These are phyloP conservation scores for Trichoderma sp. DNA, from an alignment of 2,329 filamentous ascomycete genomes.

Conservation along the genomic window DNA sequence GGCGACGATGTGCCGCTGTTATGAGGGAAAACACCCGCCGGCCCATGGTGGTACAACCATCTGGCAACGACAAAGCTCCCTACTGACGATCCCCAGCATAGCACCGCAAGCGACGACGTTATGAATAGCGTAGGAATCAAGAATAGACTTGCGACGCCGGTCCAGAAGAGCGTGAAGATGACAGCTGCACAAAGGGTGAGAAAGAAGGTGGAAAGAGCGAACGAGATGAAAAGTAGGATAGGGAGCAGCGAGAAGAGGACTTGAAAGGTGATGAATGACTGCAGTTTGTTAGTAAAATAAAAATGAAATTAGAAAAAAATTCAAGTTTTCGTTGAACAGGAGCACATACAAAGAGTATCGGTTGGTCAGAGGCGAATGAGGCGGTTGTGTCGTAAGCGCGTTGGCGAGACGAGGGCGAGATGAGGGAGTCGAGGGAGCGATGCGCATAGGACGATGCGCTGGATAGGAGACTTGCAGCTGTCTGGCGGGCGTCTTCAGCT, in stretches of 20 bases:
- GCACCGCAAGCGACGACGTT: conserved; percentile 61
- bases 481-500: background rate
- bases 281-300: background rate
- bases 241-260: conserved; percentile 66
- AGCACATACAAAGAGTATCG: conserved; percentile 66
- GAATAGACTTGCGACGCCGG: conserved; percentile 65
- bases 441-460: conserved; percentile 44
- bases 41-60: conserved; percentile 47
- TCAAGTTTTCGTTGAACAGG: background rate
- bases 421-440: conserved; percentile 50
- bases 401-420: conserved; percentile 63
- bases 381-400: conserved; percentile 55
- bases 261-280: conserved; percentile 68
- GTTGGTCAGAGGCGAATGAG: conserved; percentile 62
- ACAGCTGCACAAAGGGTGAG: conserved; percentile 64
- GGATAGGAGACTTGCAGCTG: background rate
- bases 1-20: background rate
- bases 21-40: conserved; percentile 27
- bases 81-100: conserved; percentile 69
- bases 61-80: conserved; percentile 56
- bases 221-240: conserved; percentile 66
- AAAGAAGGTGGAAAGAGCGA: conserved; percentile 62
- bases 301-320: background rate
- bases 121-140: conserved; percentile 70
- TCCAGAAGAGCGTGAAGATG: conserved; percentile 67